Percentiles rank a stretch among this genome's conserved stretches.
Conservation (phyloP, 306 rosid genomes). For the Quercus dentata region DNA sequence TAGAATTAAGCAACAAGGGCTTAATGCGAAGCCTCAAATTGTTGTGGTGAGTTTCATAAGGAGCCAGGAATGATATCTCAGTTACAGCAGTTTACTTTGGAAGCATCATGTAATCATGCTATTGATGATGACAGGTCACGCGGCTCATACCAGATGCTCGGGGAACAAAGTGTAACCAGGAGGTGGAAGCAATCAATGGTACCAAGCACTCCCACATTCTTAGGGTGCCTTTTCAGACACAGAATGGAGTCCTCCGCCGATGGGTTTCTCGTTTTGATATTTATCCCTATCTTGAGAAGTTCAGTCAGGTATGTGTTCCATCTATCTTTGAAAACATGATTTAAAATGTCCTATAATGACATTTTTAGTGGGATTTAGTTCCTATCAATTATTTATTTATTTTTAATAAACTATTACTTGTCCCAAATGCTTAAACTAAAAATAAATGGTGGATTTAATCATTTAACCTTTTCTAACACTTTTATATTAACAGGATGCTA, state of each 20-base stretch:
- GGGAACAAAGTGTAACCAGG: slow-evolving; percentile 86
- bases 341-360: background rate
- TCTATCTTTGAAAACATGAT: background rate
- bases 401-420: background rate
- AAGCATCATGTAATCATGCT: background rate
- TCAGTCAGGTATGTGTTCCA: slow-evolving; percentile 50
- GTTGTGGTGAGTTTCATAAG: slow-evolving; percentile 55
- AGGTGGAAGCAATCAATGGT: slow-evolving; percentile 63
- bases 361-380: background rate
- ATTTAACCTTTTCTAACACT: too few species aligned
- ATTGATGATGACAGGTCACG: slow-evolving; percentile 50
- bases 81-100: background rate
- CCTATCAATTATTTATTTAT: background rate
- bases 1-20: slow-evolving; percentile 77
- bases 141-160: slow-evolving; percentile 84
- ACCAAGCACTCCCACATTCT: slow-evolving; percentile 76
- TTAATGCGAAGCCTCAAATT: slow-evolving; percentile 77
- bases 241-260: slow-evolving; percentile 50
- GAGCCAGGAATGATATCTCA: background rate
- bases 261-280: slow-evolving; percentile 96
- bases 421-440: too few species aligned
- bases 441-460: too few species aligned
- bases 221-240: slow-evolving; percentile 76
- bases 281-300: slow-evolving; percentile 86
- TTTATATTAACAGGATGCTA: slow-evolving; percentile 54